Percentiles rank a stretch among this genome's conserved stretches.
phyloP scores from a whole-genome alignment of 2,329 filamentous ascomycete genomes.

The Trichoderma sp. region DNA sequence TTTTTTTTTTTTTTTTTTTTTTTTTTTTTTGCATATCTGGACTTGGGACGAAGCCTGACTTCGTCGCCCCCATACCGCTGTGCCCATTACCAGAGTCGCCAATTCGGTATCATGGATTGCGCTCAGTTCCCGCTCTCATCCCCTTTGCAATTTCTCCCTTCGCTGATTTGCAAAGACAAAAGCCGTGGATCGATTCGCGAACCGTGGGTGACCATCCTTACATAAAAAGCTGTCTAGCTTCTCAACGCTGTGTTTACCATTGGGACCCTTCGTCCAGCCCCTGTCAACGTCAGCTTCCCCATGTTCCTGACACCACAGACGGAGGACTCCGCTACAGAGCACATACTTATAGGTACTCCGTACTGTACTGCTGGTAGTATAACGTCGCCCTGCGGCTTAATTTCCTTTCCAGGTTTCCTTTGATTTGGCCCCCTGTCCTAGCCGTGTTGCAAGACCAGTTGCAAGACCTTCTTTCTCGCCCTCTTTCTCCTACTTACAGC shows the following conservation, averaged over 20 bases:
- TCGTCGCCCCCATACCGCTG: neutral
- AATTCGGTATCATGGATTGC: neutral
- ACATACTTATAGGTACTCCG: neutral
- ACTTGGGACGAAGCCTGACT: neutral
- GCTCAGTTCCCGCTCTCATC: neutral
- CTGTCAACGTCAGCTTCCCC: conserved; percentile 11
- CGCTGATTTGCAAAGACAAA: neutral
- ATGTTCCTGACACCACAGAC: neutral
- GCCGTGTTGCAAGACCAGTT: neutral
- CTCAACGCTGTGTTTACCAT: neutral
- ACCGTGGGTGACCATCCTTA: neutral
- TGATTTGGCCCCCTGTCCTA: neutral
- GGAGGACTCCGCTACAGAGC: neutral
- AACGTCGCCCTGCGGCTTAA: conserved; percentile 5
- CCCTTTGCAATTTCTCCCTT: neutral
- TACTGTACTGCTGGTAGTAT: neutral
- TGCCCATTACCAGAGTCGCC: neutral
- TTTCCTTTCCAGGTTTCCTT: conserved; percentile 2
- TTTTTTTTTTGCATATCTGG: neutral
- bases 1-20: too few relatives aligned
- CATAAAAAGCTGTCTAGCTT: neutral
- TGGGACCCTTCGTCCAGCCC: neutral
- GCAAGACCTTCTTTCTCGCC: neutral
- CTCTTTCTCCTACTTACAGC: neutral
- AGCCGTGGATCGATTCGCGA: neutral